phyloP scores from a whole-genome alignment of 345 rosid species.

The Adansonia digitata region DNA sequence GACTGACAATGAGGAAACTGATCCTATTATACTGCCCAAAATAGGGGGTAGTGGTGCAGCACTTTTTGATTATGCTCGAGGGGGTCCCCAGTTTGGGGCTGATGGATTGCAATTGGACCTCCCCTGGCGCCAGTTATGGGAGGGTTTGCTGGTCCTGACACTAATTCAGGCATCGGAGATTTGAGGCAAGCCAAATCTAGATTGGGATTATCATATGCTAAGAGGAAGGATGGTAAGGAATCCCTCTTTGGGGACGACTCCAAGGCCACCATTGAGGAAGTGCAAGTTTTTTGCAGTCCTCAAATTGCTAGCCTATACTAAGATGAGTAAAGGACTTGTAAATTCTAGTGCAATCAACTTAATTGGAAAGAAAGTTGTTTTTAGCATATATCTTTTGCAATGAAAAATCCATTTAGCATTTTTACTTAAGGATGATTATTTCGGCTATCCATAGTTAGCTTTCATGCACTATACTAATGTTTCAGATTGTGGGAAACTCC shows the following conservation, averaged over 20 bases:
- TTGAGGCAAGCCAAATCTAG: slow-evolving; percentile 79
- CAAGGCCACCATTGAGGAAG: slow-evolving; percentile 52
- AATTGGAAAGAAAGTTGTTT: not conserved
- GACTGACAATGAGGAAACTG: slow-evolving; percentile 29
- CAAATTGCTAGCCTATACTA: slow-evolving; percentile 67
- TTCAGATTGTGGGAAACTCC: not conserved
- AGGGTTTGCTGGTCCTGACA: slow-evolving; percentile 73
- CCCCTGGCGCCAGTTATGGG: slow-evolving; percentile 82
- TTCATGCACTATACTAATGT: not conserved
- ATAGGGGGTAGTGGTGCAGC: slow-evolving; percentile 92
- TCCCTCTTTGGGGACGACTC: slow-evolving; percentile 66
- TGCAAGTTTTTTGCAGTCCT: slow-evolving; percentile 67
- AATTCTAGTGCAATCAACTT: not conserved
- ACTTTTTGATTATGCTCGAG: slow-evolving; percentile 69
- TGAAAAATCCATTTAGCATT: not conserved
- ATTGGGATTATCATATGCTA: slow-evolving; percentile 76
- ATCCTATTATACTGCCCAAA: slow-evolving; percentile 49
- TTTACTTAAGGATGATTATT: not conserved
- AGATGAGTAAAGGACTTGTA: not conserved
- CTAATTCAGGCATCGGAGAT: slow-evolving; percentile 74
- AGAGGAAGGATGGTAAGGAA: slow-evolving; percentile 67
- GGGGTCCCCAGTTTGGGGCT: slow-evolving; percentile 72
- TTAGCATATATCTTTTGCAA: not conserved
- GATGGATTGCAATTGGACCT: slow-evolving; percentile 75
- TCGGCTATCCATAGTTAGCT: not conserved